Conservation (phyloP, 306 rosid species). For the Dryas alaskensis region DNA sequence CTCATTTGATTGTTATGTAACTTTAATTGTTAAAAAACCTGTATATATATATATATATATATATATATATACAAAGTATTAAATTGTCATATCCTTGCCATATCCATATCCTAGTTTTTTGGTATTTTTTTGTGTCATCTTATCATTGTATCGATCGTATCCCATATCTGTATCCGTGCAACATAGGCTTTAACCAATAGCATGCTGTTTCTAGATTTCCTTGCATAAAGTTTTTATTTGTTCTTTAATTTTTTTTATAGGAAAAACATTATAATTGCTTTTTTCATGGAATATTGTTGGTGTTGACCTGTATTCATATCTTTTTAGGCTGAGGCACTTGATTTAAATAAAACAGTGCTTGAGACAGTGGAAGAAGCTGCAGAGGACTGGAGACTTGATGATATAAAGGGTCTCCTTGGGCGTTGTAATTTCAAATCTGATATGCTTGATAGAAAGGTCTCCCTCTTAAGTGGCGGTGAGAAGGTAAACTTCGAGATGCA, state of each 20-base stretch:
- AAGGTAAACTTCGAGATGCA: slow-evolving; percentile 48
- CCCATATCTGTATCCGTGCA: no score
- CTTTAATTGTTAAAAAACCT: no score
- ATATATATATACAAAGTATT: no score
- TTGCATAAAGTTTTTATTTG: not conserved
- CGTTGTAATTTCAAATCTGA: slow-evolving; percentile 95
- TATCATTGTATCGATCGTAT: no score
- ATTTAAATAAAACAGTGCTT: slow-evolving; percentile 87
- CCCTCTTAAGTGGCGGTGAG: slow-evolving; percentile 96
- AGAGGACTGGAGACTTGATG: slow-evolving; percentile 91
- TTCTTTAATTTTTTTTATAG: slow-evolving; percentile 3
- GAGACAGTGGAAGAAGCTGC: slow-evolving; percentile 92
- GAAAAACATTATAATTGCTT: not conserved
- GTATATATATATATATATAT: no score
- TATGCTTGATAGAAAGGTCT: slow-evolving; percentile 95
- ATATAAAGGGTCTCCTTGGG: slow-evolving; percentile 96
- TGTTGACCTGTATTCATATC: slow-evolving; percentile 26
- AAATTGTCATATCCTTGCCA: no score
- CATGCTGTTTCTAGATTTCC: slow-evolving; percentile 4
- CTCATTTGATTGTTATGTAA: no score
- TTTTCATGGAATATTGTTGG: slow-evolving; percentile 18
- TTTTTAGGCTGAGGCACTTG: slow-evolving; percentile 94
- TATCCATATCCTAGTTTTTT: no score
- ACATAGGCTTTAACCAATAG: not conserved
- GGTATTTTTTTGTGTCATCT: no score